Evolutionary conservation across 768 basidiomycete species (phyloP).

Genomic region (Inosperma sp.): DNA sequence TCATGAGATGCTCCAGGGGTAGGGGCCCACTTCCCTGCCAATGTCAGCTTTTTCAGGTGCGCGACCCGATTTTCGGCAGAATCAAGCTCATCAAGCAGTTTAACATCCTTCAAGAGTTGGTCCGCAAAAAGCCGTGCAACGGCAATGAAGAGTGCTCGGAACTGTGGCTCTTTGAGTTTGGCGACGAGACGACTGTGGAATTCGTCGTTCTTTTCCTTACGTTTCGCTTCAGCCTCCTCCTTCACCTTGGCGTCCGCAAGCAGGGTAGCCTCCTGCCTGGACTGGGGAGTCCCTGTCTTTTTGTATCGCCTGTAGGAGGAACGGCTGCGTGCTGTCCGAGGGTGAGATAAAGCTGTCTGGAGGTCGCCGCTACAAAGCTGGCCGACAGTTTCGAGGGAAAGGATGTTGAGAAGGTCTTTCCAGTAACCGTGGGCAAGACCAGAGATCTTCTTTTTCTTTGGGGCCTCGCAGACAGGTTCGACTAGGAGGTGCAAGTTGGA

Average conservation of each 20-base stretch:
- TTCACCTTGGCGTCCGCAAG: conserved; percentile 13
- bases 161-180: conserved; percentile 47
- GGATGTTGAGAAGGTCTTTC: conserved; percentile 71
- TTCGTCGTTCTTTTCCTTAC: conserved; percentile 19
- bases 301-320: conserved; percentile 9
- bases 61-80: conserved; percentile 30
- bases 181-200: conserved; percentile 34
- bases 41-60: conserved; percentile 43
- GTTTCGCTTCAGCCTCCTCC: conserved; percentile 22
- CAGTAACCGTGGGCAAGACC: conserved; percentile 56
- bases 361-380: conserved; percentile 36
- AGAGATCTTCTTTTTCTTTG: conserved; percentile 25
- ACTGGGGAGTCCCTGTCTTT: conserved; percentile 16
- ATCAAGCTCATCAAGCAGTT: conserved; percentile 34
- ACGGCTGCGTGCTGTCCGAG: conserved; percentile 14
- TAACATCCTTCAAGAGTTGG: conserved; percentile 47
- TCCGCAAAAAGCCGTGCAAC: conserved; percentile 58
- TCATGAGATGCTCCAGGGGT: conserved; percentile 57
- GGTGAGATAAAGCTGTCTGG: conserved; percentile 29
- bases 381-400: conserved; percentile 52
- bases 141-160: conserved; percentile 58
- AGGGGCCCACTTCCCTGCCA: conserved; percentile 71
- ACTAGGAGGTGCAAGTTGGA: conserved; percentile 52
- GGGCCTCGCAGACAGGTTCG: conserved; percentile 42
- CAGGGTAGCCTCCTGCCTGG: conserved; percentile 23